Evolutionary conservation across 2,329 filamentous ascomycete species (phyloP), one percentile per base, ranked within the genome.

Genomic region (Aspergillus ochraceoroseus): DNA sequence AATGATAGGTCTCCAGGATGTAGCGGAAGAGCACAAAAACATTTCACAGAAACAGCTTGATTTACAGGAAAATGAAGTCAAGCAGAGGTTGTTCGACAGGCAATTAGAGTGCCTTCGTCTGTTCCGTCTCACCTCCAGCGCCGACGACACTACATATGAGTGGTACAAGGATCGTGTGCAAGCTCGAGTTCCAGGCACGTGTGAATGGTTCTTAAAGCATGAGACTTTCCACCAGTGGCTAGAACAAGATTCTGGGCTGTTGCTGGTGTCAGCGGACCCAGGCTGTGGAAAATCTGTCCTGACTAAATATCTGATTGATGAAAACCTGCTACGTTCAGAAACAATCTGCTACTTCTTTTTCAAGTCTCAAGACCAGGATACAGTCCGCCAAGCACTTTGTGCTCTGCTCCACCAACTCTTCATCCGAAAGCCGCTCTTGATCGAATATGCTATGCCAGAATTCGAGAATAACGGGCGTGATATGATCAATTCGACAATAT

Each of bases 311-410:
- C 35, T 46, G 12, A 37, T 43, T 17, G 40, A 46, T 18, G 5
- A 33, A 11, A 12, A 17, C 12, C 28, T 46, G 13, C 36, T 40
- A 11, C 23, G 28, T 9, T 41, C 35, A 13, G 35, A 27, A 13
- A 57, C 54, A 0, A 53, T 66, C 2, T 68, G 65, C 47, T 71
- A 70, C 51, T 71, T 68, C 42, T 71, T 71, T 41, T 71, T 71
- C 50, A 68, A 68, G 41, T 62, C 66, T 22, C 44, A 61, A 38
- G 55, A 61, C 26, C 66, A 70, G 31, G 58, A 66, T 22, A 66
- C 48, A 1, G 38, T 57, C 15, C 25, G 43, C 0, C 59, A 64
- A 45, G 65, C 64, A 0, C 52, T 70, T n/a, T 69, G 64, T 32
- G 64, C 66, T 1, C 4, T 70, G 6, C 51, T 71, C 3, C 66